phyloP scores from a whole-genome alignment of 1,139 yeast species.

The Taphrina pruni region DNA sequence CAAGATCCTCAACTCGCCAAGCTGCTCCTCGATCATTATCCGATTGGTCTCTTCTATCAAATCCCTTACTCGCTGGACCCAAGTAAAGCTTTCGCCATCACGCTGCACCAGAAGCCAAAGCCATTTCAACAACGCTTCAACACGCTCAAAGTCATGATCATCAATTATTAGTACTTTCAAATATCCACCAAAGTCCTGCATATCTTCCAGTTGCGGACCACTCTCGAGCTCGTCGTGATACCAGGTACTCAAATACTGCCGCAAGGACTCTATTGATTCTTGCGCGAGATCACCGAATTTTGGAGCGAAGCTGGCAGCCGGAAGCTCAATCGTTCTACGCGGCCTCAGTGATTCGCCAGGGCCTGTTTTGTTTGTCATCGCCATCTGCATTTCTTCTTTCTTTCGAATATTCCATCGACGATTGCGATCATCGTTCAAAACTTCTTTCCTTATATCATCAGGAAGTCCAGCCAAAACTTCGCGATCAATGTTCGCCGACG shows the following conservation, averaged over 20 bases:
- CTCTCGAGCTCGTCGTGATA: slow-evolving; percentile 45
- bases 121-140: slow-evolving; percentile 43
- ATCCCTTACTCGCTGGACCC: slow-evolving; percentile 12
- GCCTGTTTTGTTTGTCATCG: neutral
- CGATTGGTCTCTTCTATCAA: slow-evolving; percentile 9
- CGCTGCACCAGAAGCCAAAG: slow-evolving; percentile 25
- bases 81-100: slow-evolving; percentile 5
- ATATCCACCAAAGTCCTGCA: slow-evolving; percentile 49
- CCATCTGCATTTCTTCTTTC: slow-evolving; percentile 1
- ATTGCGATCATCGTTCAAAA: slow-evolving; percentile 4
- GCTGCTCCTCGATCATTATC: neutral
- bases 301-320: neutral
- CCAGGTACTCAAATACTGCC: slow-evolving; percentile 19
- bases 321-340: slow-evolving; percentile 14
- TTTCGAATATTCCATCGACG: neutral
- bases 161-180: slow-evolving; percentile 42
- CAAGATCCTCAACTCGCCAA: slow-evolving; percentile 14
- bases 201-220: slow-evolving; percentile 69
- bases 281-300: slow-evolving; percentile 13
- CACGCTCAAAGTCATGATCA: slow-evolving; percentile 43
- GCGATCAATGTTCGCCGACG: slow-evolving; percentile 24
- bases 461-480: slow-evolving; percentile 31
- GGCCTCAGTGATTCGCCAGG: neutral
- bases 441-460: slow-evolving; percentile 20
- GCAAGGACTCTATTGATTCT: slow-evolving; percentile 2